phyloP scores from a whole-genome alignment of 768 basidiomycete genomes.

The Tephrocybe sp. region DNA sequence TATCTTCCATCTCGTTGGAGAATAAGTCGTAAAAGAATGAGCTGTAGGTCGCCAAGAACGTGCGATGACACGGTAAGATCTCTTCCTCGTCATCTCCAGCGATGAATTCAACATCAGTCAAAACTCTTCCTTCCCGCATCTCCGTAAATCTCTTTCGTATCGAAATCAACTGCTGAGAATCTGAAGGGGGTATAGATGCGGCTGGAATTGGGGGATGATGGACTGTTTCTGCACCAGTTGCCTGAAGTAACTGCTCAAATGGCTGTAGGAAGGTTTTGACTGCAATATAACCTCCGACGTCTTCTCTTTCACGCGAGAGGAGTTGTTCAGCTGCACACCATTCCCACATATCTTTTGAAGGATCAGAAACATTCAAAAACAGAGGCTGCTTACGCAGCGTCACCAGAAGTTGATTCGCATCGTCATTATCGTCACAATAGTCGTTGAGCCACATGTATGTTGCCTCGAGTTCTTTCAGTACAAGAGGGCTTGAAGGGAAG shows the following conservation, averaged over 20 bases:
- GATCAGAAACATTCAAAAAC: conserved; percentile 47
- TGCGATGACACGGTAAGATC: conserved; percentile 35
- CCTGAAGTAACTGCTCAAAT: conserved; percentile 29
- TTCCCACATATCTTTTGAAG: conserved; percentile 29
- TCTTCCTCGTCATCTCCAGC: conserved; percentile 18
- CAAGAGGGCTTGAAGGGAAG: conserved; percentile 20
- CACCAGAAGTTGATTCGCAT: conserved; percentile 12
- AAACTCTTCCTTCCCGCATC: conserved; percentile 26
- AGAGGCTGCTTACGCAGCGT: conserved; percentile 22
- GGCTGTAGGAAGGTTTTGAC: conserved; percentile 32
- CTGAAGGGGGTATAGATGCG: background rate
- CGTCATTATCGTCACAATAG: conserved; percentile 16
- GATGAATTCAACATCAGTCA: conserved; percentile 37
- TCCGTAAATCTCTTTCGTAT: conserved; percentile 24
- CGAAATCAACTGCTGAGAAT: conserved; percentile 19
- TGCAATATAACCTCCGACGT: conserved; percentile 24
- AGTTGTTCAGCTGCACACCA: conserved; percentile 39
- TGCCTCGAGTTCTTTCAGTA: conserved; percentile 35
- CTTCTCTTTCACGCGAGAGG: conserved; percentile 31
- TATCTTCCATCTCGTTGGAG: conserved; percentile 22
- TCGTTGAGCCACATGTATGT: conserved; percentile 44
- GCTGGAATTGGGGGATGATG: conserved; percentile 17
- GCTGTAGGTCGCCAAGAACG: conserved; percentile 33
- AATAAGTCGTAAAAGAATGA: conserved; percentile 29
- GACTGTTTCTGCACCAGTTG: conserved; percentile 29